These are phyloP conservation scores for Eucalyptus marginata DNA, from an alignment of 345 rosid genomes.

Conservation along the genomic window DNA sequence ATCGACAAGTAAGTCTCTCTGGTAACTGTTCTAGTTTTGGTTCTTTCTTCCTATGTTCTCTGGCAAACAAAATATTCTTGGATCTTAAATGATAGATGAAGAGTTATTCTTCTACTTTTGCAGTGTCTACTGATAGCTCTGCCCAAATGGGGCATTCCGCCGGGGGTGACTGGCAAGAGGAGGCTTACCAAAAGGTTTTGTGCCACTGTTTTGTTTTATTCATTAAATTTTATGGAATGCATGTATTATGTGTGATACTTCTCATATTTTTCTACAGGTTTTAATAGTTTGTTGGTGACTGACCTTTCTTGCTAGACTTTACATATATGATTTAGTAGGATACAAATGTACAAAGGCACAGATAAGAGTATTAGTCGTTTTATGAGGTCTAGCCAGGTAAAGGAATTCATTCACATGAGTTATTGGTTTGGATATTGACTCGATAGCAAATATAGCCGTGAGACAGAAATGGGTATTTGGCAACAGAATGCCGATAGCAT, in stretches of 20 bases:
- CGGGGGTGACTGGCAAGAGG: constrained; percentile 91
- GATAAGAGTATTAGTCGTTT: not conserved
- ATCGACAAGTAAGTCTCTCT: constrained; percentile 55
- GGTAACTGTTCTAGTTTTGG: not conserved
- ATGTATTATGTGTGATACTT: not conserved
- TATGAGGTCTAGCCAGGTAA: not conserved
- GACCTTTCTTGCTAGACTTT: not conserved
- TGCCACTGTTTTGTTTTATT: not conserved
- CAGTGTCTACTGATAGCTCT: constrained; percentile 64
- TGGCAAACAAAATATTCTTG: not conserved
- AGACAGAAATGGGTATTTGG: not conserved
- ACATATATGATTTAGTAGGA: not conserved
- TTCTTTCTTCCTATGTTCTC: not conserved
- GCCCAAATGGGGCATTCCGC: constrained; percentile 56
- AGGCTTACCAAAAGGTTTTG: constrained; percentile 70
- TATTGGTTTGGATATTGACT: not conserved
- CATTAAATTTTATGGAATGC: not conserved
- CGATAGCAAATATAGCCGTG: not conserved
- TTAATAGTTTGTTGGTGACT: not conserved
- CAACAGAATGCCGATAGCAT: not conserved
- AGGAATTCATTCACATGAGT: not conserved
- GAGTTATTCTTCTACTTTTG: not conserved
- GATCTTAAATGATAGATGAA: not conserved
- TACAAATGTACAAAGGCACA: not conserved
- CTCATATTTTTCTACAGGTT: not conserved